These are phyloP conservation scores for Penicillium dipodomyicola DNA, from an alignment of 495 filamentous ascomycete genomes.

Conservation along the genomic window DNA sequence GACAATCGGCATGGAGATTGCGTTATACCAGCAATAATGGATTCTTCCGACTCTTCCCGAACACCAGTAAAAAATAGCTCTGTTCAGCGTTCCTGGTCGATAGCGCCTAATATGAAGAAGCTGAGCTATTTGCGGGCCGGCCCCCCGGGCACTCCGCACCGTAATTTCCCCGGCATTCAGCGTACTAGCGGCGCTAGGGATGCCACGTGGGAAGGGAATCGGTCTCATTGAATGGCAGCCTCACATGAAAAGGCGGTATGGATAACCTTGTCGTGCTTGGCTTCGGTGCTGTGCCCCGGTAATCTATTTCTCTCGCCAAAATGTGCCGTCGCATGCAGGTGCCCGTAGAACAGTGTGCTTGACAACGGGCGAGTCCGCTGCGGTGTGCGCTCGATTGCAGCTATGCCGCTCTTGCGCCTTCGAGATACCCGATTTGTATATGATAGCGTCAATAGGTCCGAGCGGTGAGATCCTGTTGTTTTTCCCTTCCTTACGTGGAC, in stretches of 20 bases:
- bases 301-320: neutral
- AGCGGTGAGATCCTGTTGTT: neutral
- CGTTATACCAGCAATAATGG: constrained; percentile 5
- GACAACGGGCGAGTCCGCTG: constrained; percentile 4
- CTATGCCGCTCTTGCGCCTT: neutral
- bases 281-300: neutral
- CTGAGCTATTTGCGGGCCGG: constrained; percentile 8
- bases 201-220: constrained; percentile 22
- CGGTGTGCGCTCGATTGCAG: constrained; percentile 6
- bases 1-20: constrained; percentile 4
- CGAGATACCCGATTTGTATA: neutral
- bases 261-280: neutral
- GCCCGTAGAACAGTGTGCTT: neutral
- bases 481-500: neutral
- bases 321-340: constrained; percentile 2
- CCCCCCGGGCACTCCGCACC: neutral
- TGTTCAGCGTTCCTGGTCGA: neutral
- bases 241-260: constrained; percentile 22
- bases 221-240: constrained; percentile 17
- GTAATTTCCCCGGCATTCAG: constrained; percentile 3
- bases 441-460: neutral
- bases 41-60: constrained; percentile 4
- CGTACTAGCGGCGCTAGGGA: constrained; percentile 4
- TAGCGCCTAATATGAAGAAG: constrained; percentile 3
- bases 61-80: neutral